These are phyloP conservation scores for Globisporangium ultimum DNA, from an alignment of 352 stramenopile genomes.

Conservation along the genomic window DNA sequence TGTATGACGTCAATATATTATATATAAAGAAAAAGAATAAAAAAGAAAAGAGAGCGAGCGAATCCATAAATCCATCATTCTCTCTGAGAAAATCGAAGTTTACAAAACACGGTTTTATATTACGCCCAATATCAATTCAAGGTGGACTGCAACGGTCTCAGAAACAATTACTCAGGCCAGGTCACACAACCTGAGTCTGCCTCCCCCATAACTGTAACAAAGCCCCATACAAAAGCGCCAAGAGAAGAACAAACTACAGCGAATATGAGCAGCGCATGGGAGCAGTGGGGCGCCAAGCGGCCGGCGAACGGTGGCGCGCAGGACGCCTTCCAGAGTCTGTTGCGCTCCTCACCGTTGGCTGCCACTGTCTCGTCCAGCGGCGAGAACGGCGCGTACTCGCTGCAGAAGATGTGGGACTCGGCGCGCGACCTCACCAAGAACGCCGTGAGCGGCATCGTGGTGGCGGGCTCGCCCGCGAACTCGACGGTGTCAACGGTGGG, in stretches of 20 bases:
- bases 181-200: too few relatives aligned
- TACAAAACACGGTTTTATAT: too few relatives aligned
- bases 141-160: too few relatives aligned
- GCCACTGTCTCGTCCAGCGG: constrained; percentile 33
- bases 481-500: constrained; percentile 7
- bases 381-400: constrained; percentile 25
- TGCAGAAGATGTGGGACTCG: constrained; percentile 66
- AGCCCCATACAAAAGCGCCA: too few relatives aligned
- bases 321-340: constrained; percentile 49
- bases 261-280: constrained; percentile 47
- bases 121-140: too few relatives aligned
- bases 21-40: too few relatives aligned
- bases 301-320: constrained; percentile 28
- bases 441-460: constrained; percentile 10
- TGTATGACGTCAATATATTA: too few relatives aligned
- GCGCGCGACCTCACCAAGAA: constrained; percentile 51
- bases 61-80: too few relatives aligned
- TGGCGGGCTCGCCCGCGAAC: constrained; percentile 2
- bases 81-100: too few relatives aligned
- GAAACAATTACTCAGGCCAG: too few relatives aligned
- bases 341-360: constrained; percentile 47
- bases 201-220: too few relatives aligned
- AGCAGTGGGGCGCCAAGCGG: constrained; percentile 72
- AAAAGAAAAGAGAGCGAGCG: too few relatives aligned
- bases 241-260: not conserved